Base-by-base conservation (phyloP, 2,329 filamentous ascomycete species). In the Mycosphaerella sp. region DNA sequence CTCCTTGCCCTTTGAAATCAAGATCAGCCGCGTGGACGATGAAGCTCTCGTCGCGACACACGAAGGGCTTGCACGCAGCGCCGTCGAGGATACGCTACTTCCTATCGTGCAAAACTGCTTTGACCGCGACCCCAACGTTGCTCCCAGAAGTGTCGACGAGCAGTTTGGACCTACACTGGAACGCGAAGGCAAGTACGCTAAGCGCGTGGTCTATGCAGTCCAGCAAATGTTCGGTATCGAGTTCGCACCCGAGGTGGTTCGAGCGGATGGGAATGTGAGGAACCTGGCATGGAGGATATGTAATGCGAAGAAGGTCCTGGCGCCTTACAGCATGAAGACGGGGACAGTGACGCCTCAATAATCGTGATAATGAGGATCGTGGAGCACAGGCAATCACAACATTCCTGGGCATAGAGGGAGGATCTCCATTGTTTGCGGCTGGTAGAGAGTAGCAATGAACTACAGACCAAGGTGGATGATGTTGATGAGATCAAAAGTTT, bases 221-320 rank as follows among this genome's bases (percentile, higher is more conserved):
- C 86, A 88, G 59, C 87, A 95, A 69, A 96, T 96, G 90, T 86
- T 98, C 69, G 93, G 91, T 48, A 87, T 98, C 56, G 93, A 98
- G 70, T 91, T 98, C 67, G 89, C 93, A 1, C 86, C 91, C 0
- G 89, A 89, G 43, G 92, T 97, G 0, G 93, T 98, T 32, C 83
- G 87, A 49, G 90, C 91, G 0, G 93, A 98, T 73, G 89, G 93
- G 5, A 95, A 85, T 63, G 87, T 97, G 56, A 83, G 80, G 66
- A 95, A 95, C 68, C 75, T 98, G 59, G 90, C 91, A 5, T 96
- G 92, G 91, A 81, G 93, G 66, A 88, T 98, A 59, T 93, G 87
- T 70, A 95, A 95, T 69, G 93, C 93, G 36, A 96, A 96, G 77
- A 89, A 91, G 73, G 93, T 95, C 60, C 72, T 97, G 66, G 74